Percentiles rank a stretch among this genome's conserved stretches.
These are phyloP conservation scores for Suhomyces wounanorum DNA, from an alignment of 1,139 yeast species.

Conservation along the genomic window DNA sequence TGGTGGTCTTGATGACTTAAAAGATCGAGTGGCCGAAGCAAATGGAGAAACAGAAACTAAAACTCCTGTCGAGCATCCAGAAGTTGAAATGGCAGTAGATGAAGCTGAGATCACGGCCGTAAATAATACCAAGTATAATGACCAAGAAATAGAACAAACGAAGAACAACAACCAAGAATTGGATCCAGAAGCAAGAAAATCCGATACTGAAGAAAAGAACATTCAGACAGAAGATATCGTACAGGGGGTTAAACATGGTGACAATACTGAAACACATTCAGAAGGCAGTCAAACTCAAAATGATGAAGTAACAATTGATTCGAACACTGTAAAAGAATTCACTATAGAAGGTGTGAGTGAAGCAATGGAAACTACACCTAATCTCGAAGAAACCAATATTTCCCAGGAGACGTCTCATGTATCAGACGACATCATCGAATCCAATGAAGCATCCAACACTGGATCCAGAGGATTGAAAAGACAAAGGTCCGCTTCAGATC, in stretches of 20 bases:
- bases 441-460: background rate
- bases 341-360: background rate
- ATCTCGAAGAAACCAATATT: too few species aligned
- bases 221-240: background rate
- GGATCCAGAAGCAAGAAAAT: background rate
- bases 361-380: background rate
- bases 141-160: background rate
- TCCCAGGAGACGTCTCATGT: too few species aligned
- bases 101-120: background rate
- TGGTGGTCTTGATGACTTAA: background rate
- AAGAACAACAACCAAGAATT: background rate
- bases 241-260: too few species aligned
- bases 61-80: too few species aligned
- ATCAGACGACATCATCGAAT: background rate
- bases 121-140: background rate
- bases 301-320: background rate
- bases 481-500: slow-evolving; percentile 5
- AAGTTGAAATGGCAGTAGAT: background rate
- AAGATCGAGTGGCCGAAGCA: too few species aligned
- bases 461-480: slow-evolving; percentile 6
- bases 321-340: background rate
- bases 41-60: too few species aligned
- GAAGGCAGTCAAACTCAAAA: too few species aligned
- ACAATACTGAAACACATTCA: too few species aligned
- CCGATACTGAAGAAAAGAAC: background rate